These are phyloP conservation scores for Penicillium sclerotigenum DNA, from an alignment of 2,329 filamentous ascomycete species.

Conservation along the genomic window DNA sequence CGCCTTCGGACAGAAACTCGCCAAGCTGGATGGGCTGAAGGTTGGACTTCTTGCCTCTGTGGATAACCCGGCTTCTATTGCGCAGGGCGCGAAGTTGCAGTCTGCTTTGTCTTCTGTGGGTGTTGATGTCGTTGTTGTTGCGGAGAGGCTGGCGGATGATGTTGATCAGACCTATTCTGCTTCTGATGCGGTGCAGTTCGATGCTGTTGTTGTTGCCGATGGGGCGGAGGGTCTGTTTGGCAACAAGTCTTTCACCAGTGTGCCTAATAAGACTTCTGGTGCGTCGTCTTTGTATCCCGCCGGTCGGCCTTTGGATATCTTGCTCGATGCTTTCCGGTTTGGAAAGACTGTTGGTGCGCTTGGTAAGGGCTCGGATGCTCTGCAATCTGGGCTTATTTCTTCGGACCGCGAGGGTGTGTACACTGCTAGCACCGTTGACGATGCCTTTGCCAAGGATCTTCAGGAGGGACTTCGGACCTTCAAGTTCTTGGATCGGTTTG, in stretches of 20 bases:
- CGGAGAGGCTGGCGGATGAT: conserved; percentile 53
- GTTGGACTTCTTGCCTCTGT: conserved; percentile 61
- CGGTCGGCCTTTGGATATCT: conserved; percentile 61
- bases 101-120: conserved; percentile 41
- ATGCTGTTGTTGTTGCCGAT: conserved; percentile 55
- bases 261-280: conserved; percentile 27
- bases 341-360: conserved; percentile 67
- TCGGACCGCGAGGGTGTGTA: conserved; percentile 37
- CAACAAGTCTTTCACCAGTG: conserved; percentile 16
- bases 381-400: conserved; percentile 47
- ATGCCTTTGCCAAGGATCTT: conserved; percentile 46
- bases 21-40: conserved; percentile 60
- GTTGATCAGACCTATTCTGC: conserved; percentile 64
- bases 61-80: conserved; percentile 43
- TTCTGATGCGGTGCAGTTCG: conserved; percentile 52
- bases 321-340: conserved; percentile 62
- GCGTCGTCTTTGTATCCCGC: conserved; percentile 62
- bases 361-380: conserved; percentile 44
- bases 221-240: conserved; percentile 55
- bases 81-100: conserved; percentile 52
- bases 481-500: conserved; percentile 64
- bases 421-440: conserved; percentile 30
- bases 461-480: conserved; percentile 61
- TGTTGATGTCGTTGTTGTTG: conserved; percentile 59
- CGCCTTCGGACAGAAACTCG: conserved; percentile 57